Conservation (phyloP, 495 filamentous ascomycete genomes). For the Penicillium verhagenii region DNA sequence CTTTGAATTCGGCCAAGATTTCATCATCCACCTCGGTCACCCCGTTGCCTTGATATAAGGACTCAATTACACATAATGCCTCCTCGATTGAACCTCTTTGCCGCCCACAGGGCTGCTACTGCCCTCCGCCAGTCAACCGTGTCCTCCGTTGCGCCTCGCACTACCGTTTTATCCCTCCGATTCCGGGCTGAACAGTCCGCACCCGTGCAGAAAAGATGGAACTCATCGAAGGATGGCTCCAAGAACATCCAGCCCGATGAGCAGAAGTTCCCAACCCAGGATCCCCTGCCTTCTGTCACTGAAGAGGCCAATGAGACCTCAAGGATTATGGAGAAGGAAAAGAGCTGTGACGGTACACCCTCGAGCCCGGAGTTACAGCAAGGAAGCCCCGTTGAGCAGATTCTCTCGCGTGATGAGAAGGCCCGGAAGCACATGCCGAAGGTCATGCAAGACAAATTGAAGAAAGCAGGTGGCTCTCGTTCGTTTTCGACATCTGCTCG, state of each 20-base stretch:
- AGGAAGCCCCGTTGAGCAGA: conserved; percentile 61
- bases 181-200: conserved; percentile 22
- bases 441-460: conserved; percentile 61
- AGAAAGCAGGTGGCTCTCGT: conserved; percentile 46
- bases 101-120: conserved; percentile 34
- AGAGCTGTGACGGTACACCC: conserved; percentile 41
- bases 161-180: conserved; percentile 24
- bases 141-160: conserved; percentile 23
- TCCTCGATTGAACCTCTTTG: conserved; percentile 39
- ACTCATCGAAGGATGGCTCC: conserved; percentile 42
- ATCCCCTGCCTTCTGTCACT: conserved; percentile 58
- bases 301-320: conserved; percentile 62
- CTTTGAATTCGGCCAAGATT: conserved; percentile 8
- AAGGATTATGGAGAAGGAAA: conserved; percentile 47
- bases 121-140: conserved; percentile 33
- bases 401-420: conserved; percentile 63
- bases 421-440: conserved; percentile 64
- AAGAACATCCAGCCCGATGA: conserved; percentile 40
- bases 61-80: conserved; percentile 30
- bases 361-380: conserved; percentile 63
- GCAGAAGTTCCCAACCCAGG: conserved; percentile 50
- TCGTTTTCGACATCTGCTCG: conserved; percentile 59
- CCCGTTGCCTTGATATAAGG: conserved; percentile 7
- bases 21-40: conserved; percentile 10
- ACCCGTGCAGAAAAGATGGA: conserved; percentile 33